Conservation (phyloP, 2,329 filamentous ascomycete species). For the Endothia cerciana region DNA sequence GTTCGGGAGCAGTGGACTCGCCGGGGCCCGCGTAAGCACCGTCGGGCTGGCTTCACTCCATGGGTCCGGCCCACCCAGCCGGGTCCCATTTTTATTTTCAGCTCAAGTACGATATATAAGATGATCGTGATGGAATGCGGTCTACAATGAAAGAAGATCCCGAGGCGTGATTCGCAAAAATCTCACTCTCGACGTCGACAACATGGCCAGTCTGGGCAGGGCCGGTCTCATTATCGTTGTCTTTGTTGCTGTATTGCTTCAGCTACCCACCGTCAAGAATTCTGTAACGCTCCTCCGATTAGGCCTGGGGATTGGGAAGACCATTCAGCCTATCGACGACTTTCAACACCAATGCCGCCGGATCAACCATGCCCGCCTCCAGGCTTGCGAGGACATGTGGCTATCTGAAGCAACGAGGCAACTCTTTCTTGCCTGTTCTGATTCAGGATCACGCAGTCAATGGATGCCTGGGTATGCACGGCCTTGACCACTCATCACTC, state of each 20-base stretch:
- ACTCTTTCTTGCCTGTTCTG: conserved; percentile 39
- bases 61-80: not conserved
- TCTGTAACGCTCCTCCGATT: conserved; percentile 29
- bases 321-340: conserved; percentile 34
- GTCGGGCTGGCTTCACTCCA: not conserved
- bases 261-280: conserved; percentile 5
- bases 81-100: not conserved
- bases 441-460: conserved; percentile 28
- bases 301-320: conserved; percentile 33
- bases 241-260: conserved; percentile 11
- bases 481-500: not conserved
- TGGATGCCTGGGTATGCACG: conserved; percentile 36
- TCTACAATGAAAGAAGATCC: not conserved
- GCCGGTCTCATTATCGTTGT: conserved; percentile 3
- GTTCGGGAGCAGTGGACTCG: not conserved
- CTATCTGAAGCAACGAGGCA: conserved; percentile 37
- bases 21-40: not conserved
- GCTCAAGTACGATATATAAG: not conserved
- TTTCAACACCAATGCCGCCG: conserved; percentile 39
- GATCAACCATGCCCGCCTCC: conserved; percentile 34
- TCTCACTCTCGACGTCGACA: not conserved
- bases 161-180: too few relatives aligned
- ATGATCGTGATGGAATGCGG: not conserved
- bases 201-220: conserved; percentile 4
- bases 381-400: conserved; percentile 41